Percentiles rank a stretch among this genome's conserved stretches.
Evolutionary conservation across 2,329 filamentous ascomycete genomes (phyloP).

Genomic region (Diplodia seriata): DNA sequence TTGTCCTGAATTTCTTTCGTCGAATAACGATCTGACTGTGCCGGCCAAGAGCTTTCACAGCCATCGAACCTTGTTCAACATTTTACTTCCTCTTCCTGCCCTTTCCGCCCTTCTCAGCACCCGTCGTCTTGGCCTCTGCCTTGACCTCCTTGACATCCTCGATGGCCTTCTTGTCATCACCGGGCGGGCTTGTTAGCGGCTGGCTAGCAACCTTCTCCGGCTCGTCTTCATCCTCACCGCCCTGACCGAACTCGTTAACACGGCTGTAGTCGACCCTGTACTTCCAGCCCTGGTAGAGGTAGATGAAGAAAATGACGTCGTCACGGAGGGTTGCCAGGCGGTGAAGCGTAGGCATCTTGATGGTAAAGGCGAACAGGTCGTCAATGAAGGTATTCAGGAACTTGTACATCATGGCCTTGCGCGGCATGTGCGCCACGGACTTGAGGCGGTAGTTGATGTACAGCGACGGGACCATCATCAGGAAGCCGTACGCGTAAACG

Average conservation of each 20-base stretch:
- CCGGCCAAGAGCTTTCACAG: background rate
- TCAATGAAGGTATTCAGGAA: slow-evolving; percentile 99
- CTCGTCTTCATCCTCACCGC: slow-evolving; percentile 76
- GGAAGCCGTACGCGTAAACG: slow-evolving; percentile 96
- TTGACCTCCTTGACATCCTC: slow-evolving; percentile 34
- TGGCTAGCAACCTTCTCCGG: slow-evolving; percentile 58
- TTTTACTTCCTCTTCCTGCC: slow-evolving; percentile 39
- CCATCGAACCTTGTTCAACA: background rate
- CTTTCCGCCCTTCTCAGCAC: slow-evolving; percentile 30
- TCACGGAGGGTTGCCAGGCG: slow-evolving; percentile 90
- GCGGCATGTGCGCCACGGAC: slow-evolving; percentile 93
- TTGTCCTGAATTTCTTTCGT: background rate
- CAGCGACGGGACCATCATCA: slow-evolving; percentile 97
- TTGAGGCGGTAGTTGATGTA: slow-evolving; percentile 99
- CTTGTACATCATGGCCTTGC: slow-evolving; percentile 96
- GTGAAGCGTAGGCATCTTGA: slow-evolving; percentile 98
- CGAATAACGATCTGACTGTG: background rate
- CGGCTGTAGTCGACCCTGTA: slow-evolving; percentile 91
- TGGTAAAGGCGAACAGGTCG: slow-evolving; percentile 97
- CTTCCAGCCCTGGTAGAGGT: slow-evolving; percentile 90
- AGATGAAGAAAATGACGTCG: slow-evolving; percentile 98
- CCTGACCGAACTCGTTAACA: slow-evolving; percentile 98
- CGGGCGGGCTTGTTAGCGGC: slow-evolving; percentile 47
- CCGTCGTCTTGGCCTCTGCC: slow-evolving; percentile 33
- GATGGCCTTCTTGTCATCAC: slow-evolving; percentile 37